These are phyloP conservation scores for Emericellopsis terricola DNA, from an alignment of 495 filamentous ascomycete genomes.

Conservation along the genomic window DNA sequence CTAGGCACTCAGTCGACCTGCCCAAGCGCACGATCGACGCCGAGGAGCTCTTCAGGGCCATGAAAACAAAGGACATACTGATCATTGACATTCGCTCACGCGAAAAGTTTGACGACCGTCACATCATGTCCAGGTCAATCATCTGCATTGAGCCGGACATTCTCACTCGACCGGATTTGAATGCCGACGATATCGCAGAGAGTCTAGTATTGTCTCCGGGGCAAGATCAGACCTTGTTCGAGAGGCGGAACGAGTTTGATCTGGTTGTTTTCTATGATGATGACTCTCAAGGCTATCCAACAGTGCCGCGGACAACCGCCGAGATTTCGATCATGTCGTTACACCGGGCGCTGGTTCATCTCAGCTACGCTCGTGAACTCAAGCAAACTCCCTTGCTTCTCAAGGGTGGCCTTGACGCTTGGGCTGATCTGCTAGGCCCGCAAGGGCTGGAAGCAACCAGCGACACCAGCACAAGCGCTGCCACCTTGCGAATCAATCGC, in stretches of 20 bases:
- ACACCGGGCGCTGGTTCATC: conserved; percentile 64
- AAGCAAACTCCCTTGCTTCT: conserved; percentile 58
- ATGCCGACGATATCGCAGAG: conserved; percentile 69
- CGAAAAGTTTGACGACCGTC: conserved; percentile 69
- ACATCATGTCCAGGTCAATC: conserved; percentile 63
- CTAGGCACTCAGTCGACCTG: conserved; percentile 5
- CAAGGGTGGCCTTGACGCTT: conserved; percentile 65
- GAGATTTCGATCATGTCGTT: conserved; percentile 48
- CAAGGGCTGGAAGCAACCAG: conserved; percentile 33
- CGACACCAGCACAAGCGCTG: conserved; percentile 2
- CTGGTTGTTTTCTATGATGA: conserved; percentile 85
- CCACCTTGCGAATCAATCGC: conserved; percentile 2
- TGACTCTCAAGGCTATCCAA: conserved; percentile 28
- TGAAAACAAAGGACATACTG: conserved; percentile 42
- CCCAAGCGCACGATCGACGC: conserved; percentile 49
- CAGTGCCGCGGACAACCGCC: conserved; percentile 22
- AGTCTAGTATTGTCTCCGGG: conserved; percentile 65
- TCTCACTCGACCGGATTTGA: conserved; percentile 51
- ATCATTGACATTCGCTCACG: conserved; percentile 75
- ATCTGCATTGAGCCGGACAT: conserved; percentile 85
- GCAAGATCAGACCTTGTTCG: conserved; percentile 53
- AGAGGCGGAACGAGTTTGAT: conserved; percentile 62
- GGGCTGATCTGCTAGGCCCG: conserved; percentile 62
- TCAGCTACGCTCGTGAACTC: conserved; percentile 51
- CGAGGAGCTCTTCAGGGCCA: conserved; percentile 43